phyloP scores from a whole-genome alignment of 495 filamentous ascomycete genomes.

The Lentithecium fluviatile region DNA sequence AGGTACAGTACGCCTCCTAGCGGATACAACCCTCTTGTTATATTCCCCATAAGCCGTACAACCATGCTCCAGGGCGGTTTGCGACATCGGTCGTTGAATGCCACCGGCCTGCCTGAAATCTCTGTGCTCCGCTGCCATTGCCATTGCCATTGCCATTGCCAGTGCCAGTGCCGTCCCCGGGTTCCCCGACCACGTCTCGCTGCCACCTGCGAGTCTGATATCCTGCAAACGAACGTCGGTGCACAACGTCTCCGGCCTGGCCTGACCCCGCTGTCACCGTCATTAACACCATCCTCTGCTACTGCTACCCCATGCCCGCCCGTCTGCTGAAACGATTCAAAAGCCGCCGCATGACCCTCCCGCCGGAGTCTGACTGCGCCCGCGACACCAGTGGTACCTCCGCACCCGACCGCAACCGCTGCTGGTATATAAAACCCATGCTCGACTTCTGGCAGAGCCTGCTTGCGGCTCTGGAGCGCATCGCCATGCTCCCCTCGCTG shows the following conservation, averaged over 20 bases:
- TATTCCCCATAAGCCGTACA: slow-evolving; percentile 33
- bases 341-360: slow-evolving; percentile 31
- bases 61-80: slow-evolving; percentile 37
- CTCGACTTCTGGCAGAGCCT: slow-evolving; percentile 57
- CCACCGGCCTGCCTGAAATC: slow-evolving; percentile 35
- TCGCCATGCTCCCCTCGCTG: slow-evolving; percentile 54
- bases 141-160: too few species aligned
- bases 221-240: slow-evolving; percentile 15
- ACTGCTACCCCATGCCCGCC: slow-evolving; percentile 13
- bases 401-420: slow-evolving; percentile 9
- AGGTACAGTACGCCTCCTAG: slow-evolving; percentile 18
- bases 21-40: slow-evolving; percentile 39
- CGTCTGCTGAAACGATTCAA: slow-evolving; percentile 29
- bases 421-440: slow-evolving; percentile 39
- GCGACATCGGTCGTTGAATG: slow-evolving; percentile 37
- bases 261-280: slow-evolving; percentile 30
- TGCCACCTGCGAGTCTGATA: slow-evolving; percentile 28
- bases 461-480: slow-evolving; percentile 51
- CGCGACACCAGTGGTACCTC: slow-evolving; percentile 9
- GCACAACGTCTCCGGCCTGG: slow-evolving; percentile 5
- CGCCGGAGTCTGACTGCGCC: slow-evolving; percentile 26
- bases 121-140: too few species aligned
- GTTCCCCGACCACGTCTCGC: slow-evolving; percentile 12
- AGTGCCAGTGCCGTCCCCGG: slow-evolving; percentile 8
- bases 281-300: slow-evolving; percentile 28